phyloP scores from a whole-genome alignment of 768 basidiomycete genomes.

The Artomyces pyxidatus region DNA sequence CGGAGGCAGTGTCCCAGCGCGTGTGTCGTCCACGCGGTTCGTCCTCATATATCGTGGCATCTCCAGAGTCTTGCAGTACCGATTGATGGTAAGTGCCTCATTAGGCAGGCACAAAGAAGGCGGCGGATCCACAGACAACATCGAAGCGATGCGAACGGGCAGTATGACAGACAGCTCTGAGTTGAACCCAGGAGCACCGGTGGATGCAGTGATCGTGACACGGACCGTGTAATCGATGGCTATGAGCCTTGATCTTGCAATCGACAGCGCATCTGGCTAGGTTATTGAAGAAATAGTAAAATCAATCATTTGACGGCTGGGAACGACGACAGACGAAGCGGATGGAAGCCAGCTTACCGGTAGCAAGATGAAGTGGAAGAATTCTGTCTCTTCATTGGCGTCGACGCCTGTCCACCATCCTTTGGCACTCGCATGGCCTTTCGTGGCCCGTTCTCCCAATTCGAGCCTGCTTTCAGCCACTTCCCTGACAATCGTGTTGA shows the following conservation, averaged over 20 bases:
- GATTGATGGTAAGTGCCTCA: neutral
- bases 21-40: neutral
- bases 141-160: constrained; percentile 74
- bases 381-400: constrained; percentile 50
- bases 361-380: constrained; percentile 60
- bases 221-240: constrained; percentile 72
- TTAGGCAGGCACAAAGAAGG: constrained; percentile 27
- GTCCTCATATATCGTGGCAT: neutral
- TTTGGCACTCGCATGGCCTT: constrained; percentile 68
- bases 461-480: constrained; percentile 60
- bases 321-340: neutral
- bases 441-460: constrained; percentile 52
- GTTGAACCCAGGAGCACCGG: constrained; percentile 28
- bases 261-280: constrained; percentile 63
- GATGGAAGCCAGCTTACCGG: constrained; percentile 50
- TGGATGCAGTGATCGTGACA: constrained; percentile 52
- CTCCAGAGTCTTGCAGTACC: neutral
- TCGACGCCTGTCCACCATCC: constrained; percentile 88
- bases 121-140: constrained; percentile 80
- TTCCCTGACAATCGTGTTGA: constrained; percentile 51
- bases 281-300: neutral
- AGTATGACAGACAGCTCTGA: constrained; percentile 63
- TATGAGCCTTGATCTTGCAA: constrained; percentile 59
- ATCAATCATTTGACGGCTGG: neutral
- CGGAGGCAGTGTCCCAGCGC: constrained; percentile 2